phyloP scores from a whole-genome alignment of 2,329 filamentous ascomycete genomes.

The Aspergillus texensis region DNA sequence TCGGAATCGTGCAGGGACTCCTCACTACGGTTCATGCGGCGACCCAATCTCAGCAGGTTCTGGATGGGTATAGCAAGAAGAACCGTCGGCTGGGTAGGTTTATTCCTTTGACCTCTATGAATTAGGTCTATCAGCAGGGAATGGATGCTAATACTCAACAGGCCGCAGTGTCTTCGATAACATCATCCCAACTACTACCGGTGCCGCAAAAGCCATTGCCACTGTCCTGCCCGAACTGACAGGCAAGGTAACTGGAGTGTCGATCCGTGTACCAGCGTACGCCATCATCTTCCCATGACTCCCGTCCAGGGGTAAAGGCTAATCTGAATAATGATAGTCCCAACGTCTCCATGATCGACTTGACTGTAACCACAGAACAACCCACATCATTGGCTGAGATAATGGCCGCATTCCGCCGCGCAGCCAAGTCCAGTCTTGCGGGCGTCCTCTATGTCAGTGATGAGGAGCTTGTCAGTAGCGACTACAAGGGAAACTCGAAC shows the following conservation, averaged over 20 bases:
- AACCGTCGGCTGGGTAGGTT: constrained; percentile 32
- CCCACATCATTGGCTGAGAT: background rate
- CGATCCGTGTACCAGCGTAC: constrained; percentile 85
- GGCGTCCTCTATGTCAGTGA: background rate
- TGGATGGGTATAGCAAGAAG: constrained; percentile 40
- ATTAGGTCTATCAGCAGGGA: too few relatives aligned
- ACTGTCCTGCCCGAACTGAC: constrained; percentile 92
- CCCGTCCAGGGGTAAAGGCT: too few relatives aligned
- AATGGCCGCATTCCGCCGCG: background rate
- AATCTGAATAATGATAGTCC: background rate
- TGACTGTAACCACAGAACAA: background rate
- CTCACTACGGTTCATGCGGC: constrained; percentile 36
- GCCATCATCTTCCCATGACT: background rate
- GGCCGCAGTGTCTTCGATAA: constrained; percentile 92
- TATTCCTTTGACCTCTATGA: background rate
- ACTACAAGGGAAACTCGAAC: background rate
- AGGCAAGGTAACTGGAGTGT: constrained; percentile 95
- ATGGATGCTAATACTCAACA: background rate
- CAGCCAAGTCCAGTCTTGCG: background rate
- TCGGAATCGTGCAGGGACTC: constrained; percentile 35
- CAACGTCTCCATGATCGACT: background rate
- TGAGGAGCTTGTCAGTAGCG: background rate
- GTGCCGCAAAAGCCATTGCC: constrained; percentile 93
- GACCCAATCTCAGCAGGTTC: constrained; percentile 35
- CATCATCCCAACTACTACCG: constrained; percentile 92